Conservation (phyloP, 2,329 filamentous ascomycete genomes). For the Penicillium rolfsii region DNA sequence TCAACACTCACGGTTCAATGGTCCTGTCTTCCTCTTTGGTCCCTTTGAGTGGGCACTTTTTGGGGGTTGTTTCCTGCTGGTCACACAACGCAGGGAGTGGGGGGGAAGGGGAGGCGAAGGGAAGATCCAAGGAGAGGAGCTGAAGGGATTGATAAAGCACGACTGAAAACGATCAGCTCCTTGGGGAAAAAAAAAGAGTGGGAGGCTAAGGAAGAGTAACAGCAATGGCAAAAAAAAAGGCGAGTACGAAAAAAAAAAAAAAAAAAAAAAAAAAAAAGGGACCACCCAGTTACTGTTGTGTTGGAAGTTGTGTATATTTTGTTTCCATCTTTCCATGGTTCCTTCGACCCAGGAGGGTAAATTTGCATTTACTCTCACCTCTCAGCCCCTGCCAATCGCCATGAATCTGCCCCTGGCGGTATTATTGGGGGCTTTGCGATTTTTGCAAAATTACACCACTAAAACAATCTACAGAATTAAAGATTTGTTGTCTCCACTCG, state of each 20-base stretch:
- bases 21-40: neutral
- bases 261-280: slow-evolving; percentile 16
- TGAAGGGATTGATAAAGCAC: slow-evolving; percentile 8
- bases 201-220: neutral
- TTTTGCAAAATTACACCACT: neutral
- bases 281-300: neutral
- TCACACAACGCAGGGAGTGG: slow-evolving; percentile 17
- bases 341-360: slow-evolving; percentile 6
- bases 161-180: neutral
- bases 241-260: neutral
- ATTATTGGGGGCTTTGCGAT: neutral
- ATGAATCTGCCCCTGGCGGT: neutral
- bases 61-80: slow-evolving; percentile 11
- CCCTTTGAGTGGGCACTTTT: neutral
- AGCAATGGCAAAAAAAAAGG: slow-evolving; percentile 15
- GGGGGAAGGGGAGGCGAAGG: slow-evolving; percentile 7
- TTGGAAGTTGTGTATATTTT: neutral
- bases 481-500: neutral
- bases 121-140: neutral
- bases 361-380: slow-evolving; percentile 14
- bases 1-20: slow-evolving; percentile 10
- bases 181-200: neutral
- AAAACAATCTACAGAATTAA: neutral
- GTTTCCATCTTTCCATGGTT: neutral
- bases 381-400: slow-evolving; percentile 5